Conservation (phyloP, 2,329 filamentous ascomycete genomes). For the Ophiocordyceps camponoti-saundersi region DNA sequence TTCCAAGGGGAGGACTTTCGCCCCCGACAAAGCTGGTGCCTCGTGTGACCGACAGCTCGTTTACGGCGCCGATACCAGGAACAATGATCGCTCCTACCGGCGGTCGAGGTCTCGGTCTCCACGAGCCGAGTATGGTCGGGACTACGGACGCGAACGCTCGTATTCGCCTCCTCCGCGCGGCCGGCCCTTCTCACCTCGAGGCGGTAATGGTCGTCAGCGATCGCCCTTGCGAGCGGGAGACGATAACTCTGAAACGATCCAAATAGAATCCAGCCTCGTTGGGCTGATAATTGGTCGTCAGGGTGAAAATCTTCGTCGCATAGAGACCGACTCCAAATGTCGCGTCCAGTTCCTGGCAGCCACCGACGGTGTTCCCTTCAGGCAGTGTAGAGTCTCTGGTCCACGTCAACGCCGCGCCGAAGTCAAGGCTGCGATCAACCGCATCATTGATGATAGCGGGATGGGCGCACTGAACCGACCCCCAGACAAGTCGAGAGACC, state of each 20-base stretch:
- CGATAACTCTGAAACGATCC: conserved; percentile 65
- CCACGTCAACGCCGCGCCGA: conserved; percentile 53
- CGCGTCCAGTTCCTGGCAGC: conserved; percentile 78
- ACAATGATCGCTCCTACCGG: conserved; percentile 34
- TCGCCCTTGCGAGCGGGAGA: conserved; percentile 39
- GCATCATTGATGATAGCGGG: conserved; percentile 67
- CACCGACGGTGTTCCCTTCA: conserved; percentile 53
- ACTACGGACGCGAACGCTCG: conserved; percentile 49
- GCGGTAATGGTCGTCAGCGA: conserved; percentile 35
- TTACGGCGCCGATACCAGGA: conserved; percentile 21
- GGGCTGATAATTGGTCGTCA: conserved; percentile 82
- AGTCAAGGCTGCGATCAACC: conserved; percentile 69
- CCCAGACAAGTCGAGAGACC: conserved; percentile 22
- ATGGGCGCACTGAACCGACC: conserved; percentile 30
- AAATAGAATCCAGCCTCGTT: conserved; percentile 73
- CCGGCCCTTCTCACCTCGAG: conserved; percentile 40
- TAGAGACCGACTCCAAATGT: conserved; percentile 68
- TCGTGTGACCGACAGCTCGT: conserved; percentile 40
- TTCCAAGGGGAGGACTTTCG: conserved; percentile 68
- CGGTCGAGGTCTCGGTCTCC: conserved; percentile 61
- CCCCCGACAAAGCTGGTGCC: conserved; percentile 58
- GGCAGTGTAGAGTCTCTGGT: conserved; percentile 76
- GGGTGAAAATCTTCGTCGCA: conserved; percentile 73
- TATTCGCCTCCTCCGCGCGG: conserved; percentile 48
- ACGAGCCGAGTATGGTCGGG: conserved; percentile 58